These are phyloP conservation scores for Peziza echinospora DNA, from an alignment of 495 filamentous ascomycete genomes.

Conservation along the genomic window DNA sequence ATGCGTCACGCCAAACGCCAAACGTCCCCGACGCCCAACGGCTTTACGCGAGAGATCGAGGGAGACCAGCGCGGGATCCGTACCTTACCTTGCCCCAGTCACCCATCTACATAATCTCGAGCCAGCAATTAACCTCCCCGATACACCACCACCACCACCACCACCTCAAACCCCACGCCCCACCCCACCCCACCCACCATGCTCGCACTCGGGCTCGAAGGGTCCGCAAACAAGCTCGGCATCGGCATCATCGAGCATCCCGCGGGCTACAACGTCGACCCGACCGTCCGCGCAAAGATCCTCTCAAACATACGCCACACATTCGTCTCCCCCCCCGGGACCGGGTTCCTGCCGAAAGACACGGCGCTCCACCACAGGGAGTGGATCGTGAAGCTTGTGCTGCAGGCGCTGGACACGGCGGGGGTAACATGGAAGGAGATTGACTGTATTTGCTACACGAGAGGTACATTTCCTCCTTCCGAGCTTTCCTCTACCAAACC, in stretches of 20 bases:
- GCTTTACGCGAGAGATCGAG: no score
- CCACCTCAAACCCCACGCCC: background rate
- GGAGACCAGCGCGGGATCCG: no score
- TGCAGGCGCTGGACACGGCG: conserved; percentile 50
- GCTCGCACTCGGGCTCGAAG: conserved; percentile 86
- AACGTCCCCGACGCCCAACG: no score
- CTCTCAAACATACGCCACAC: conserved; percentile 92
- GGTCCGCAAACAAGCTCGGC: conserved; percentile 93
- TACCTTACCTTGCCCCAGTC: no score
- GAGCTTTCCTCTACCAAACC: no score
- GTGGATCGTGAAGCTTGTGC: conserved; percentile 62
- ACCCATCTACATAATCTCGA: no score
- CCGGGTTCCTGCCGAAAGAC: conserved; percentile 91
- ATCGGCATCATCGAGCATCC: conserved; percentile 81
- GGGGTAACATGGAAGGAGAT: conserved; percentile 40
- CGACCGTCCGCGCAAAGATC: conserved; percentile 40
- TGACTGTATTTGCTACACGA: conserved; percentile 85
- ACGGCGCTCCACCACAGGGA: conserved; percentile 76
- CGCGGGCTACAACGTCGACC: conserved; percentile 10
- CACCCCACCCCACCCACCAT: conserved; percentile 23
- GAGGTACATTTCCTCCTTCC: conserved; percentile 27
- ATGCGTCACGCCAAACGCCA: no score
- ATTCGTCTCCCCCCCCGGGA: conserved; percentile 72
- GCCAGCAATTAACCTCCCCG: no score
- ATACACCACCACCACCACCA: background rate